Conservation (phyloP, 768 basidiomycete genomes). For the Suillus ampliporus region DNA sequence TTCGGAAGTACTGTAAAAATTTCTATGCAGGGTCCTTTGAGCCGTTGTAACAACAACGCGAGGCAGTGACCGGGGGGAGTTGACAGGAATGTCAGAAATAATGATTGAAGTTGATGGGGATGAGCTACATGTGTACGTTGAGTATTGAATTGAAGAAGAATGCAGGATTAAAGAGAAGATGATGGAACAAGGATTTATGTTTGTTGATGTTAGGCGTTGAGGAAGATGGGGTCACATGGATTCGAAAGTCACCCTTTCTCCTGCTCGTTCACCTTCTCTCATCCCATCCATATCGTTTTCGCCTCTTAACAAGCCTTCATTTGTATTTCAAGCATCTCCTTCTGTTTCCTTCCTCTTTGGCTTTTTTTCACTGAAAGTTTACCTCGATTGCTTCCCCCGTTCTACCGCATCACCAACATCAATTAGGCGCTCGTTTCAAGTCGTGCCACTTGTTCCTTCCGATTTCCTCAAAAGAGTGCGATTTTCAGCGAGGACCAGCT, state of each 20-base stretch:
- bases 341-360: background rate
- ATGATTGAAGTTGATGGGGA: too few species aligned
- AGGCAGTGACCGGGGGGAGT: background rate
- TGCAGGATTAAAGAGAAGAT: too few species aligned
- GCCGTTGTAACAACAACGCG: conserved; percentile 14
- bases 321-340: conserved; percentile 16
- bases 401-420: conserved; percentile 11
- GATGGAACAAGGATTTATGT: conserved; percentile 23
- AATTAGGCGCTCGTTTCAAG: conserved; percentile 22
- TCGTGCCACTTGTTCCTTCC: conserved; percentile 15
- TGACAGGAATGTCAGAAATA: too few species aligned
- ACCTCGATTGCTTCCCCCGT: conserved; percentile 10
- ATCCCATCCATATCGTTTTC: conserved; percentile 14
- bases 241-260: conserved; percentile 29
- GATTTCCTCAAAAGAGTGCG: conserved; percentile 13
- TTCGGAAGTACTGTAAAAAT: background rate
- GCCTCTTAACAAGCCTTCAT: conserved; percentile 22
- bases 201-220: conserved; percentile 25
- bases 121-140: too few species aligned
- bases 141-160: too few species aligned
- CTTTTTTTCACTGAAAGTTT: conserved; percentile 12
- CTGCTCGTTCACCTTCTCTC: conserved; percentile 25
- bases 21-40: conserved; percentile 13
- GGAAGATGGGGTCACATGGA: conserved; percentile 40
- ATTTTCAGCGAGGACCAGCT: background rate